Conservation (phyloP, 352 stramenopile species). For the Pythium rhizo-oryzae region DNA sequence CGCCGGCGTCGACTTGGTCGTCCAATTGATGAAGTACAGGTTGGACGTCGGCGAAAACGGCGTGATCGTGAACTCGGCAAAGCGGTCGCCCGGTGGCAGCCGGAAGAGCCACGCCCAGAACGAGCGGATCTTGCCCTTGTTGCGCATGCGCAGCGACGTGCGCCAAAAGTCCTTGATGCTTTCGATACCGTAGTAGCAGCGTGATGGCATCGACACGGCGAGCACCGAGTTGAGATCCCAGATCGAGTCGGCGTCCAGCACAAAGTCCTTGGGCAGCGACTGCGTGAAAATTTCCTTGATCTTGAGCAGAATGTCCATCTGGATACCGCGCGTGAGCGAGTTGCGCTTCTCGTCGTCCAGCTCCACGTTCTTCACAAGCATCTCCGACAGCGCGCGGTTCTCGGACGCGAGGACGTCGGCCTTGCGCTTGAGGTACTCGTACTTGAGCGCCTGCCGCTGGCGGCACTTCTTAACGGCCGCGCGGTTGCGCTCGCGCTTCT, state of each 20-base stretch:
- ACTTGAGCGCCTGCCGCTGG: constrained; percentile 79
- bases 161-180: constrained; percentile 90
- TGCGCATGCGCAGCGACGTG: constrained; percentile 82
- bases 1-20: constrained; percentile 76
- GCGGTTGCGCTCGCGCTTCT: constrained; percentile 84
- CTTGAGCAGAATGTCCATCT: constrained; percentile 88
- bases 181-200: constrained; percentile 86
- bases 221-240: constrained; percentile 87
- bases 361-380: constrained; percentile 74
- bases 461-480: constrained; percentile 87
- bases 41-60: constrained; percentile 74
- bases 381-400: constrained; percentile 72
- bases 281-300: constrained; percentile 90
- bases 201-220: constrained; percentile 83
- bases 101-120: constrained; percentile 88
- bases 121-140: constrained; percentile 88
- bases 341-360: constrained; percentile 55
- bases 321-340: constrained; percentile 77
- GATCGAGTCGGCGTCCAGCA: constrained; percentile 82
- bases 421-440: constrained; percentile 80
- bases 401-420: constrained; percentile 64
- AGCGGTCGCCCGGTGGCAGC: constrained; percentile 71
- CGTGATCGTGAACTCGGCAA: constrained; percentile 75
- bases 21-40: constrained; percentile 88
- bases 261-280: constrained; percentile 84